These are phyloP conservation scores for Pseudocercospora vitis DNA, from an alignment of 2,329 filamentous ascomycete species.

Conservation along the genomic window DNA sequence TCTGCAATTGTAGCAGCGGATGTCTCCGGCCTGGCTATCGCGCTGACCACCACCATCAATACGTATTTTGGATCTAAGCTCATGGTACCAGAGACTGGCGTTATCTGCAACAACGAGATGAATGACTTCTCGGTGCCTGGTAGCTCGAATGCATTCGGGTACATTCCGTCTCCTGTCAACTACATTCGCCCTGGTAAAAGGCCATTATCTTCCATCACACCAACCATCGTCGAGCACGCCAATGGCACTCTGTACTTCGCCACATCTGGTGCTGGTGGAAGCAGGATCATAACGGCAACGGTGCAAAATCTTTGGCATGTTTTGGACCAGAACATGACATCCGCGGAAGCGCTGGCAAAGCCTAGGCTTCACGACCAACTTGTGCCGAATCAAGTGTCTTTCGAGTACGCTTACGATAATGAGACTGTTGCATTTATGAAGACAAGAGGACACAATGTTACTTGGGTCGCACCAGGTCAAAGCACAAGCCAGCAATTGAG, in stretches of 20 bases:
- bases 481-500: conserved; percentile 73
- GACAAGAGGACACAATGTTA: conserved; percentile 68
- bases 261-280: conserved; percentile 77
- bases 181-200: conserved; percentile 79
- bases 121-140: conserved; percentile 84
- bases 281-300: conserved; percentile 76
- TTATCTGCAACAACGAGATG: conserved; percentile 66
- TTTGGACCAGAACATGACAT: conserved; percentile 63
- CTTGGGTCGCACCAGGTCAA: conserved; percentile 62
- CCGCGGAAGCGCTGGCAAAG: conserved; percentile 61
- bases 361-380: conserved; percentile 81
- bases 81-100: conserved; percentile 77
- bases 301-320: conserved; percentile 72
- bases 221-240: conserved; percentile 69
- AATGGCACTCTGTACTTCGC: conserved; percentile 66
- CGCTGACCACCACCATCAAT: conserved; percentile 85
- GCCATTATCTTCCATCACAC: conserved; percentile 78
- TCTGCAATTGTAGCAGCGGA: conserved; percentile 74
- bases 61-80: conserved; percentile 77
- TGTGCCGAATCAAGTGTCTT: conserved; percentile 65
- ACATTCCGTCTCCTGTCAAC: conserved; percentile 75
- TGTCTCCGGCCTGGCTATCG: conserved; percentile 69
- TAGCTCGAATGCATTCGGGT: conserved; percentile 77
- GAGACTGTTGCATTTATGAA: conserved; percentile 63
- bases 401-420: conserved; percentile 71